These are phyloP conservation scores for Barnettozyma populi DNA, from an alignment of 805 yeast species.

Conservation along the genomic window DNA sequence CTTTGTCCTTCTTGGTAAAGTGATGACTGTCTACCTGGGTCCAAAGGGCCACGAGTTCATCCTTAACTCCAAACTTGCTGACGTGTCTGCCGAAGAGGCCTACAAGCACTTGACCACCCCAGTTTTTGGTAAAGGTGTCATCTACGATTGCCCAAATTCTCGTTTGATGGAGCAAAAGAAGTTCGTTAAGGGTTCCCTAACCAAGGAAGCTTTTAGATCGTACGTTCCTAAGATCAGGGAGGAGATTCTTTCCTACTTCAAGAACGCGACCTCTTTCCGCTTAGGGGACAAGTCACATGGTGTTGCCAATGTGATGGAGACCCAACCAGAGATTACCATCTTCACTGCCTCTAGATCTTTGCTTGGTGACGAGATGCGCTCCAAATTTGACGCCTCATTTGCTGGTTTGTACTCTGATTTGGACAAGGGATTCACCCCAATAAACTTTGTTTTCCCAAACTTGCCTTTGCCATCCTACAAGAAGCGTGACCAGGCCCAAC, in stretches of 20 bases:
- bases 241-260: constrained; percentile 68
- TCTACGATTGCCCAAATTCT: constrained; percentile 92
- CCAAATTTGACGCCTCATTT: constrained; percentile 71
- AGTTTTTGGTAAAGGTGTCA: constrained; percentile 95
- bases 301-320: constrained; percentile 60
- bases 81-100: constrained; percentile 95
- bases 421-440: constrained; percentile 94
- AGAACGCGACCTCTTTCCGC: constrained; percentile 43
- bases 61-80: constrained; percentile 80
- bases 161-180: constrained; percentile 98
- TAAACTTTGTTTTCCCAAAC: constrained; percentile 93
- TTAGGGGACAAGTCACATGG: constrained; percentile 39
- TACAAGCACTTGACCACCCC: constrained; percentile 98
- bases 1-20: constrained; percentile 81
- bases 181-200: constrained; percentile 85
- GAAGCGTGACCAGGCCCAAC: constrained; percentile 85
- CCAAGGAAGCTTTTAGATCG: constrained; percentile 72
- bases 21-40: constrained; percentile 93
- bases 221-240: constrained; percentile 87
- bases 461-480: constrained; percentile 83
- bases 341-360: constrained; percentile 92
- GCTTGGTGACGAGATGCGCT: constrained; percentile 88
- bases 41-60: constrained; percentile 98
- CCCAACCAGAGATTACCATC: constrained; percentile 93
- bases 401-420: constrained; percentile 85